Evolutionary conservation across 345 rosid genomes (phyloP).

Genomic region (Balakata baccata): DNA sequence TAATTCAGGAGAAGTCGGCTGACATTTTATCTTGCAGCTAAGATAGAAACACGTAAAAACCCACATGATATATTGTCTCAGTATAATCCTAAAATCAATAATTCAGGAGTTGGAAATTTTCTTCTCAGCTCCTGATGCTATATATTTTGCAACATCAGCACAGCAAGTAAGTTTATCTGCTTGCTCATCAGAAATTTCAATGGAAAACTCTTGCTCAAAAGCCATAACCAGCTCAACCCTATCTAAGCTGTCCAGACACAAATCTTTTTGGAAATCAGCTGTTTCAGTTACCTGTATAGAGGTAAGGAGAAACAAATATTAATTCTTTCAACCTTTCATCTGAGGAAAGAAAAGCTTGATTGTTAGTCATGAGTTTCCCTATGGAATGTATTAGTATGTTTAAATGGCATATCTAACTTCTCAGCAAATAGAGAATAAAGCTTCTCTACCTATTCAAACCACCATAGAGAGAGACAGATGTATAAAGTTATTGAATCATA

Average conservation of each 20-base stretch:
- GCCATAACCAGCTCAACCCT: constrained; percentile 74
- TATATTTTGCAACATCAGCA: constrained; percentile 53
- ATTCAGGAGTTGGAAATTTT: constrained; percentile 11
- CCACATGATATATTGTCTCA: not conserved
- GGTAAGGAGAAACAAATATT: not conserved
- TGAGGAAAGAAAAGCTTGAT: not conserved
- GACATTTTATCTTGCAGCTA: not conserved
- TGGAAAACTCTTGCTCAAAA: constrained; percentile 58
- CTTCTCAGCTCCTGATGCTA: constrained; percentile 34
- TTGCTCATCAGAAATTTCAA: constrained; percentile 59
- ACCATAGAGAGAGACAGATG: not conserved
- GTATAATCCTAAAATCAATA: not conserved
- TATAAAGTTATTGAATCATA: not conserved
- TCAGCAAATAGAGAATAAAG: not conserved
- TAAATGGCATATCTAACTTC: not conserved
- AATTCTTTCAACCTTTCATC: not conserved
- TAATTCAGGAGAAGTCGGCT: not conserved
- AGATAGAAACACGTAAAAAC: not conserved
- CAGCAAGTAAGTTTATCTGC: constrained; percentile 62
- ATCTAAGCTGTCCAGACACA: constrained; percentile 60
- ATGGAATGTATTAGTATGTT: not conserved
- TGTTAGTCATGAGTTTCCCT: not conserved
- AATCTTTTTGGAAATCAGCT: constrained; percentile 62
- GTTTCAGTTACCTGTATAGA: constrained; percentile 49
- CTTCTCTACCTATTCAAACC: not conserved